Percentiles rank a stretch among this genome's conserved stretches.
Conservation (phyloP, 2,329 filamentous ascomycete species). For the Calonectria pseudoturangicola region DNA sequence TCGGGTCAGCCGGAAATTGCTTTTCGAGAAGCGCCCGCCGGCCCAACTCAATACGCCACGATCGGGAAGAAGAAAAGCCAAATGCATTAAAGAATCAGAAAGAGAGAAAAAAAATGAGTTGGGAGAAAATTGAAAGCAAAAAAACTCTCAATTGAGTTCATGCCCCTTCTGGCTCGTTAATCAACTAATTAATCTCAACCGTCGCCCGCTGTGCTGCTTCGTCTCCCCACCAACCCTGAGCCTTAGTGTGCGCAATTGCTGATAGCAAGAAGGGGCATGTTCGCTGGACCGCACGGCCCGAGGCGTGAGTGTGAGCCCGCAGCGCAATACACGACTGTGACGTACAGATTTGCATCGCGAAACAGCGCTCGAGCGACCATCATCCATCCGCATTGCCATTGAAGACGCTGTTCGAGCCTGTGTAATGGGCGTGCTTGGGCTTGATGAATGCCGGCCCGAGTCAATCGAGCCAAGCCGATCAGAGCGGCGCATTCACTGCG, state of each 20-base stretch:
- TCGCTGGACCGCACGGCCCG: not conserved
- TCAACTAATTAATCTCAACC: not conserved
- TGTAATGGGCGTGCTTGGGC: not conserved
- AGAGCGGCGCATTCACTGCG: not conserved
- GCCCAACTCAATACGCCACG: not conserved
- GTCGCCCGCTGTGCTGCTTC: not conserved
- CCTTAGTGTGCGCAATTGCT: not conserved
- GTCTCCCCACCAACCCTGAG: not conserved
- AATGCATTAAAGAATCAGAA: not conserved
- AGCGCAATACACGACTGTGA: not conserved
- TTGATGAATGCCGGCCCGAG: not conserved
- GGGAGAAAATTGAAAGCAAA: not conserved
- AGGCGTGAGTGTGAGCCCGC: not conserved
- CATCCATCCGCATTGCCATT: not conserved
- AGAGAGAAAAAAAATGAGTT: not conserved
- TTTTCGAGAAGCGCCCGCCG: not conserved
- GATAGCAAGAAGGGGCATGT: not conserved
- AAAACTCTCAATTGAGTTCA: not conserved
- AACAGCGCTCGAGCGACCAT: not conserved
- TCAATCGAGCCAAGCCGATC: not conserved
- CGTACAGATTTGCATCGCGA: not conserved
- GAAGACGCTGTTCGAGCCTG: not conserved
- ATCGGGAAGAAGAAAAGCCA: not conserved
- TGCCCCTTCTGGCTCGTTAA: not conserved
- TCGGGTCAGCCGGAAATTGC: slow-evolving; percentile 5